phyloP scores from a whole-genome alignment of 2,329 filamentous ascomycete genomes.

The Ophiostoma ips region DNA sequence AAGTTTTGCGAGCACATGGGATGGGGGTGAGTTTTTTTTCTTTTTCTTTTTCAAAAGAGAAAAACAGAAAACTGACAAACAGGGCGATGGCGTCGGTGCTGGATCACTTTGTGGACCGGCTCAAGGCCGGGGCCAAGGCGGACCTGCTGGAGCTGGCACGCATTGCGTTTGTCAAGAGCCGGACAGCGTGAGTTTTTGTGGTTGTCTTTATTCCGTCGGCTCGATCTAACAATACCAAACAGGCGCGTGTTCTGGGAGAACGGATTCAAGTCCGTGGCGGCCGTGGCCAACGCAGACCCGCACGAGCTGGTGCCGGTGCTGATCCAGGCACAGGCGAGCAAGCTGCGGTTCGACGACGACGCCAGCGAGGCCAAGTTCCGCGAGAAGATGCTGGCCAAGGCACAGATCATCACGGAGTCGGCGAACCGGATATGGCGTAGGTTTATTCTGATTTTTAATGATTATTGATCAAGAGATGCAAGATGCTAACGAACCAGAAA shows the following conservation, averaged over 20 bases:
- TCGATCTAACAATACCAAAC: no score
- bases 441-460: constrained; percentile 16
- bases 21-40: constrained; percentile 35
- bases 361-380: constrained; percentile 3
- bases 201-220: constrained; percentile 1
- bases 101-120: constrained; percentile 61
- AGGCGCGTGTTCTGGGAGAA: constrained; percentile 58
- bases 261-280: constrained; percentile 54
- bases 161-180: constrained; percentile 63
- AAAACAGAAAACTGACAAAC: constrained; percentile 21
- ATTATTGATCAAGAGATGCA: neutral
- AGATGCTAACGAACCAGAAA: constrained; percentile 10
- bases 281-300: constrained; percentile 54
- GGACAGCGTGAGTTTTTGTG: constrained; percentile 42
- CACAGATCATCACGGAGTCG: constrained; percentile 52
- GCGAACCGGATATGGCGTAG: constrained; percentile 57
- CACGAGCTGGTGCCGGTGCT: constrained; percentile 57
- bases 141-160: constrained; percentile 58
- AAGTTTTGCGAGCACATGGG: constrained; percentile 68
- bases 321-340: constrained; percentile 46
- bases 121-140: constrained; percentile 56
- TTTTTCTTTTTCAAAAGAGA: neutral
- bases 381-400: constrained; percentile 30
- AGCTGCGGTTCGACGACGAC: constrained; percentile 22
- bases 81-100: constrained; percentile 52